Conservation (phyloP, 441 rosid species). For the Populus hybrid region DNA sequence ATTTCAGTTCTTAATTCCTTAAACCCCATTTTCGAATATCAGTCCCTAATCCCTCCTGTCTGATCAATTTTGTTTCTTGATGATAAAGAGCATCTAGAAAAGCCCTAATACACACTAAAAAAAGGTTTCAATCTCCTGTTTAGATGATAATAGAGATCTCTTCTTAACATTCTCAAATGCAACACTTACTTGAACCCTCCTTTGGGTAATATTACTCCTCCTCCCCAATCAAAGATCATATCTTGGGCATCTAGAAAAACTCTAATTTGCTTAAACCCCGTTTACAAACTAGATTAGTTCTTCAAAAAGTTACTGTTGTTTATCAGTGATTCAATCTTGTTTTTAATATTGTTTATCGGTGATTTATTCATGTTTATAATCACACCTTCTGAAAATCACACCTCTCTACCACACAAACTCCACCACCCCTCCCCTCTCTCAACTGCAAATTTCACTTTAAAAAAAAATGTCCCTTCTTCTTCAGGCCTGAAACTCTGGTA, state of each 20-base stretch:
- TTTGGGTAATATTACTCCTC: neutral
- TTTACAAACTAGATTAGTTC: neutral
- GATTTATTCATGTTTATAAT: neutral
- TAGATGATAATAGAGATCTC: neutral
- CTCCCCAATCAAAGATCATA: neutral
- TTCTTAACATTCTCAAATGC: neutral
- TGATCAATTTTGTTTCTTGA: neutral
- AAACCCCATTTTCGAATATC: neutral
- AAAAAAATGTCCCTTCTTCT: no score
- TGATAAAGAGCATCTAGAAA: neutral
- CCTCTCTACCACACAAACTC: no score
- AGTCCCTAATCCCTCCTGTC: neutral
- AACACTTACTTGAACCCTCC: neutral
- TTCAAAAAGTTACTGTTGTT: neutral
- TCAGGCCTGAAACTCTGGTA: no score
- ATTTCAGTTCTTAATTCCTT: neutral
- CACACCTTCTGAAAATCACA: no score
- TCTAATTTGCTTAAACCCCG: neutral
- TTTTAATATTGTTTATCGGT: neutral
- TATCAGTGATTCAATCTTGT: neutral
- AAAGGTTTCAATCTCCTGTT: neutral
- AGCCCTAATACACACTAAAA: neutral
- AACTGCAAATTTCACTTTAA: no score
- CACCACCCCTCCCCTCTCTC: no score
- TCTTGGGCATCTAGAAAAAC: neutral